Base-by-base conservation (phyloP, 306 rosid species). In the Cyamopsis tetragonoloba region DNA sequence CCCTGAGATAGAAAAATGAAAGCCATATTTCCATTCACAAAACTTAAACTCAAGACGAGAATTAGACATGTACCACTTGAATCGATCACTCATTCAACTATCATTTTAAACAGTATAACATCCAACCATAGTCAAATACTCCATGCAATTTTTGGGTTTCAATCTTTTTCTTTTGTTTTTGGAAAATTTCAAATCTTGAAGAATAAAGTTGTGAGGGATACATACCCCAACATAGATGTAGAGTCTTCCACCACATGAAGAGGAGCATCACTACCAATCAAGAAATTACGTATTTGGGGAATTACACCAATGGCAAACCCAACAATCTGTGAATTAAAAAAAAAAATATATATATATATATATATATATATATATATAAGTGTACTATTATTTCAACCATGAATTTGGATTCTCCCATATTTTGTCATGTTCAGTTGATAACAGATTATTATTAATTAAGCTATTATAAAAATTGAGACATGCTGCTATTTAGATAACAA, bases 151-250 rank as follows among this genome's bases (percentile, higher is more conserved):
- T 61, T 47, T 32, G 47, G 12, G 34, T 39, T 32, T 28, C 12
- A 2, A 24, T 53, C 1, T 4, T 64, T 15, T 14, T 53, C 1
- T 4, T 64, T 15, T 14, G 18, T 31, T 22, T 18, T 6, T 37
- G 5, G 3, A 38, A 49, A 7, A n/a, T n/a, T n/a, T n/a, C n/a
- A n/a, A n/a, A 72, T 68, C 4, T 10, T 59, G 8, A 59, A 53
- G 53, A 74, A 4, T 5, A 1, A 34, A 49, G 67, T 26, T 53
- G 35, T 70, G 14, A n/a, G n/a, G 7, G 38, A 59, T 73, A 47
- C 70, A 60, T 82, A 92, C 98, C 98, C 97, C 41, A 89, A 46
- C 83, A 86, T 78, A 48, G 77, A 58, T 50, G 80, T 85, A 9
- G 93, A 78, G 51, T 81, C 93, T 65, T 84, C 88, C 23, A 86